A percentile compares a stretch with the other conserved stretches of the same genome.
Conservation (phyloP, 805 yeast species). For the Saccharomycopsis fermentans region DNA sequence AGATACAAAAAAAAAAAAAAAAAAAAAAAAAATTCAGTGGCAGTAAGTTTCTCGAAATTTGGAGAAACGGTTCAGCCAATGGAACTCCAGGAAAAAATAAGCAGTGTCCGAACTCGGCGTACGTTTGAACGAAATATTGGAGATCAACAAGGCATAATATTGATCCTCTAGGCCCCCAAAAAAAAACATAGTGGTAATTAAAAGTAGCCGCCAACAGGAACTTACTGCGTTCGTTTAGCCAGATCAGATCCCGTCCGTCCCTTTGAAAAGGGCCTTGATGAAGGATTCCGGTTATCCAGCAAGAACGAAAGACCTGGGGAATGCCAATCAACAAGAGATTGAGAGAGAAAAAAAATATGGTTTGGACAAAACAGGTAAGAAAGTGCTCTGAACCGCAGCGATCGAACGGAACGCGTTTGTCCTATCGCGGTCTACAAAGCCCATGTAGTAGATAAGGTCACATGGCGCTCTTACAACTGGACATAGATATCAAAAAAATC, state of each 20-base stretch:
- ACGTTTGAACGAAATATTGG: background rate
- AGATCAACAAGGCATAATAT: too few species aligned
- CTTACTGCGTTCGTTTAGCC: background rate
- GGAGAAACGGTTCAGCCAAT: background rate
- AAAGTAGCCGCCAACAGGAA: background rate
- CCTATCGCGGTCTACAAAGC: too few species aligned
- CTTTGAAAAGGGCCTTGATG: background rate
- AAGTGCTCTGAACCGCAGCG: too few species aligned
- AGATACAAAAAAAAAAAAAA: background rate
- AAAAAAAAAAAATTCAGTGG: background rate
- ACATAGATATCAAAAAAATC: too few species aligned
- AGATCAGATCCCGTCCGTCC: background rate
- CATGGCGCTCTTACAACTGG: too few species aligned
- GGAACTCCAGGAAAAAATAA: background rate
- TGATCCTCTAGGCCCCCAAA: too few species aligned
- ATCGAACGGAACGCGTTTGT: too few species aligned
- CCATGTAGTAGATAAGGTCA: too few species aligned
- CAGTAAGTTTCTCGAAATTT: background rate
- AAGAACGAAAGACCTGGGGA: background rate
- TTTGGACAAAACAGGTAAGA: too few species aligned
- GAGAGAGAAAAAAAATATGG: too few species aligned
- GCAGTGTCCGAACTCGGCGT: conserved; percentile 1
- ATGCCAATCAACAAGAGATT: background rate
- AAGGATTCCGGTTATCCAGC: conserved; percentile 1
- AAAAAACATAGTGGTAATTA: too few species aligned